Base-by-base conservation (phyloP, 2,329 filamentous ascomycete species). In the Didymella segeticola region DNA sequence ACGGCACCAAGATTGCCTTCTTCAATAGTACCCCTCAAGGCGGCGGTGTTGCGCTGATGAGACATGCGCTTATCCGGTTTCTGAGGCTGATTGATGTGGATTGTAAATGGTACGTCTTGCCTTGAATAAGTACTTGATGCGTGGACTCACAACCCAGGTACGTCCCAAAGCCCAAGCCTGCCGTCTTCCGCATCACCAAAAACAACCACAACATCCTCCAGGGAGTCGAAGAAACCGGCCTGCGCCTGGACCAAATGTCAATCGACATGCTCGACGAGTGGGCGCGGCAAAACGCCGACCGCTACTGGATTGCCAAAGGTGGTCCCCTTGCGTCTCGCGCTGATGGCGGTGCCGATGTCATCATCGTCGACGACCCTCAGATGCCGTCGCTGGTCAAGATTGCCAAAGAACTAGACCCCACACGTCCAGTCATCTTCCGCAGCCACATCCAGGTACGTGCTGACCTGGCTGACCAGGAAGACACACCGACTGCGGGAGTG, bases 191-290 rank as follows among this genome's bases (percentile, higher is more conserved):
- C 43, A 88, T 91, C 73, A 95, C 90, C 62, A 95, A 95, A 77
- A 92, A 89, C 61, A 89, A 92, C 63, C 90, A 95, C 83, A 95
- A 95, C 75, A 93, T 93, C 60, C 84, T 95, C 2, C 90, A 95
- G 75, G 90, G 90, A 8, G 90, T 93, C 34, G 86, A 82, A 22
- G 30, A 50, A 14, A 83, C 85, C 0, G 82, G 84, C 2, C 83
- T 90, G 62, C 82, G 85, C n/a, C 80, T 93, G 26, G 84, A 81
- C 0, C 63, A 78, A 1, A 82, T 88, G 2, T 84, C 90, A 52
- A 86, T 87, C 64, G 71, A 77, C 1, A 75, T 79, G n/a, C 84
- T 93, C 45, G 82, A 82, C 9, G 82, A 86, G 39, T 95, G 90
- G 90, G 87, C 90, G 51, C 77, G 80, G 11, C 83, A 89, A 11